Base-by-base conservation (phyloP, 441 rosid species). In the Raphanus hybrid region DNA sequence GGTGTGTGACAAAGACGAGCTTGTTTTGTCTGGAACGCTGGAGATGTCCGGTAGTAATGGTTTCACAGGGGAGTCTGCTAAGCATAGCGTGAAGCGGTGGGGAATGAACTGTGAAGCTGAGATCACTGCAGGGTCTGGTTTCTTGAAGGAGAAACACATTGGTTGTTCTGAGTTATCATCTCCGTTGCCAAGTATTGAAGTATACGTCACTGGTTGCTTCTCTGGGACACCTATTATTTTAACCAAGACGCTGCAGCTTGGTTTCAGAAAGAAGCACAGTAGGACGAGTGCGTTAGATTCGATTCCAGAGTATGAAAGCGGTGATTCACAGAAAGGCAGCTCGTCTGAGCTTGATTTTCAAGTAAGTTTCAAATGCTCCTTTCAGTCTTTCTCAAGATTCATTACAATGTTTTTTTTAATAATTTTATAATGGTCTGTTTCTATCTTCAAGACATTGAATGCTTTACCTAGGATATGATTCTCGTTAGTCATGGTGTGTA, bases 151-250 rank as follows among this genome's bases (percentile, higher is more conserved):
- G 71, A 84, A 75, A 62, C 84, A 84, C 15, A 48, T 71, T 81
- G 73, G 66, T 48, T 67, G 85, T 65, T 78, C 84, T 0, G 86
- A 81, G 64, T 82, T 82, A 32, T 78, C 77, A 55, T 85, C 86
- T 72, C 81, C 77, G 58, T 78, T 84, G 6, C 89, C 90, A 43
- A 75, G 74, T 50, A 74, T 88, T 66, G 95, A 90, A 82, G 92
- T 90, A n/a, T 90, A 87, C 76, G 88, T 90, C 35, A 88, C 92
- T 23, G 92, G 91, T 39, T 85, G 90, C 12, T 88, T 84, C 85
- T 82, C 80, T 6, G 92, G 89, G 37, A 78, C 78, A 66, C 95
- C 92, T 1, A 86, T 88, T 14, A 86, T 90, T 60, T 69, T 90
- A 75, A 87, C 92, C 39, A 84, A 84, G 85, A 88, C 83, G 43